Conservation (phyloP, 2,329 filamentous ascomycete species). For the Thyridium curvatum region DNA sequence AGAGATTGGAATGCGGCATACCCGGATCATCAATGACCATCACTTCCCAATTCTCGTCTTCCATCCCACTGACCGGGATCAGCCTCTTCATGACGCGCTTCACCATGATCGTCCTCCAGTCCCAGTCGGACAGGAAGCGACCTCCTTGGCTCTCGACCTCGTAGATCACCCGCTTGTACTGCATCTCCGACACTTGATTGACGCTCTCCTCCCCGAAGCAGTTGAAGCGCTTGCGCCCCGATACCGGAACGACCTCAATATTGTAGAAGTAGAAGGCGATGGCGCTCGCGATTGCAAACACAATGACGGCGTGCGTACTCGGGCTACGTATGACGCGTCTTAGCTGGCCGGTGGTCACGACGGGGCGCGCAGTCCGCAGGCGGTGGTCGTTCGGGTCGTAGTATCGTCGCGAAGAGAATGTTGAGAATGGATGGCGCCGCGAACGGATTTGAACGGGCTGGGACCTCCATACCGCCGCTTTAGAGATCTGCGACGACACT, state of each 20-base stretch:
- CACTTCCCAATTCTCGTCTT: conserved; percentile 59
- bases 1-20: conserved; percentile 17
- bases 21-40: conserved; percentile 63
- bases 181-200: conserved; percentile 40
- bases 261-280: conserved; percentile 60
- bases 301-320: conserved; percentile 31
- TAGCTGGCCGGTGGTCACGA: conserved; percentile 28
- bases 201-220: conserved; percentile 52
- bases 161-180: conserved; percentile 51
- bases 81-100: conserved; percentile 58
- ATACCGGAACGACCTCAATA: conserved; percentile 67
- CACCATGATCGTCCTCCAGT: conserved; percentile 51
- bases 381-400: conserved; percentile 9
- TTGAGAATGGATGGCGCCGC: not conserved
- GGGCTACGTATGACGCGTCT: conserved; percentile 23
- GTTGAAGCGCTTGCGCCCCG: conserved; percentile 68
- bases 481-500: too few species aligned
- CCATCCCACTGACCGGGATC: conserved; percentile 60
- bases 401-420: not conserved
- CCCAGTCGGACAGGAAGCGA: conserved; percentile 51
- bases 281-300: conserved; percentile 35
- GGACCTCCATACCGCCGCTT: too few species aligned
- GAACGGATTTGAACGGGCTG: too few species aligned
- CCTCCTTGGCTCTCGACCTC: conserved; percentile 45
- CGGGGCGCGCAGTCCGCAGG: conserved; percentile 25